Conservation (phyloP, 2,329 filamentous ascomycete genomes). For the Helminthosporium solani region DNA sequence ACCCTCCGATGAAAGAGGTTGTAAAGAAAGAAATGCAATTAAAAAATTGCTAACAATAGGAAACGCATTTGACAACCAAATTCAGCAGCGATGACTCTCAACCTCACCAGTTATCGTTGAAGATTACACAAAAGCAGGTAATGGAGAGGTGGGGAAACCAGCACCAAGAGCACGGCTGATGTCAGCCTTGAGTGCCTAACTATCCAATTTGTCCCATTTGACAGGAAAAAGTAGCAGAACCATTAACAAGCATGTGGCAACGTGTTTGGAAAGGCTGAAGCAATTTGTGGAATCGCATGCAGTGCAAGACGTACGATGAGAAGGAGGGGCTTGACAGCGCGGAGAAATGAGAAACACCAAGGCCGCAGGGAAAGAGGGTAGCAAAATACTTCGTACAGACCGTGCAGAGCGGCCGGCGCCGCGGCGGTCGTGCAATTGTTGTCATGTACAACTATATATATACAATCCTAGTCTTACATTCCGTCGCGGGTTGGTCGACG, state of each 20-base stretch:
- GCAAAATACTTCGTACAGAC: no score
- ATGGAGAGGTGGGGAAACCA: no score
- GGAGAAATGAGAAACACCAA: no score
- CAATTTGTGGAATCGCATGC: background rate
- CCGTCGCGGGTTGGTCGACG: background rate
- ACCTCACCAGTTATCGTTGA: no score
- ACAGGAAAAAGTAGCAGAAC: background rate
- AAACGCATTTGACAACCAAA: background rate
- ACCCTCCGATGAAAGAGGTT: background rate
- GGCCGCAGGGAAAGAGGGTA: no score
- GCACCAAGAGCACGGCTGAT: no score
- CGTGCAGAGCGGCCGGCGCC: no score
- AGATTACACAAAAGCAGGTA: no score
- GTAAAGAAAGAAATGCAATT: background rate
- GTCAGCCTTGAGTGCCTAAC: no score
- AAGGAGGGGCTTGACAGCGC: background rate
- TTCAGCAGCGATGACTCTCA: background rate
- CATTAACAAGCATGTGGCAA: background rate
- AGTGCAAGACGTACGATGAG: background rate
- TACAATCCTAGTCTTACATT: background rate
- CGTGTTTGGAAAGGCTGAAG: background rate
- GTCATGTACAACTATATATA: slow-evolving; percentile 9
- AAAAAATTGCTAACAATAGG: background rate
- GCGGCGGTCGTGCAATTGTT: background rate
- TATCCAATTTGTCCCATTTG: no score